Evolutionary conservation across 345 rosid species (phyloP).

Genomic region (Arabis hirsuta): DNA sequence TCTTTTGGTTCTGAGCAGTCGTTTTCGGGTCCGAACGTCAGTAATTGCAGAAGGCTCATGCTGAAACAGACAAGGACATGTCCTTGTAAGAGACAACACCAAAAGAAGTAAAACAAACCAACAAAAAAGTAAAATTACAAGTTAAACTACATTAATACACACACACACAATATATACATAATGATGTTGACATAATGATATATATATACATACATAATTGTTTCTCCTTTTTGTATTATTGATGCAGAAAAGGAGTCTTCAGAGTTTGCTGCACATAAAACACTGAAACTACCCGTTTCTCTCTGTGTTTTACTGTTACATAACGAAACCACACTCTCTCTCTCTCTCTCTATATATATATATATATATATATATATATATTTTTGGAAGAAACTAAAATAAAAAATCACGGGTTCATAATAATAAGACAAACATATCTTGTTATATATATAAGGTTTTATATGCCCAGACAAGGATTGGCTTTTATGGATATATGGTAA

Average conservation of each 20-base stretch:
- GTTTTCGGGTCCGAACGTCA: constrained; percentile 41
- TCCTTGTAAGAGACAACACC: constrained; percentile 45
- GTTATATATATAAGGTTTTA: background rate
- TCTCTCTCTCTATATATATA: constrained; percentile 18
- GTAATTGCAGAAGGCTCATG: constrained; percentile 45
- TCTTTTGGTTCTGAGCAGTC: constrained; percentile 42
- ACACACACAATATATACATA: background rate
- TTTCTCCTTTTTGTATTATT: constrained; percentile 39
- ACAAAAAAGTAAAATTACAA: constrained; percentile 13
- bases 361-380: no score
- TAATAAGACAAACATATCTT: constrained; percentile 15
- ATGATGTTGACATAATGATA: constrained; percentile 9
- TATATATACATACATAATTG: constrained; percentile 25
- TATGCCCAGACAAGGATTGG: constrained; percentile 36
- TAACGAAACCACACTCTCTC: background rate
- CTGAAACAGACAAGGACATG: constrained; percentile 45
- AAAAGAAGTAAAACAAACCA: constrained; percentile 38
- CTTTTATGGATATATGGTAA: constrained; percentile 32
- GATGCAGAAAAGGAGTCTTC: constrained; percentile 39
- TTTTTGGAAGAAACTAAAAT: background rate
- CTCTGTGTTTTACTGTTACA: constrained; percentile 38
- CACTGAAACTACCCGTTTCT: constrained; percentile 44
- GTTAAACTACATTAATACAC: constrained; percentile 2
- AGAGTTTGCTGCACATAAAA: constrained; percentile 33
- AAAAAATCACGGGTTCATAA: constrained; percentile 11